Evolutionary conservation across 352 stramenopile species (phyloP).

Genomic region (Globisporangium cylindrosporum): DNA sequence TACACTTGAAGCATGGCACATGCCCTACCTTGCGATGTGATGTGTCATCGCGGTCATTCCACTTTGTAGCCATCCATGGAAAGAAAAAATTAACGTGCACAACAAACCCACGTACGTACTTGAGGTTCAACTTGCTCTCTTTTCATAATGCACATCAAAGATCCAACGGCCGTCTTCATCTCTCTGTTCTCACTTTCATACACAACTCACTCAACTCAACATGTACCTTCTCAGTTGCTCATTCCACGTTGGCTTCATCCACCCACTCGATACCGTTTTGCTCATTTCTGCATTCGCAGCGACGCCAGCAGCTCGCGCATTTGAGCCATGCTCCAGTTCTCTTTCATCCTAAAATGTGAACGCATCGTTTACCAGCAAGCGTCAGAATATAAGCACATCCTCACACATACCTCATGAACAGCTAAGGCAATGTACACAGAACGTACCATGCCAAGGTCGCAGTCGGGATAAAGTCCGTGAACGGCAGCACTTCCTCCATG

Average conservation of each 20-base stretch:
- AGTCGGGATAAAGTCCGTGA: slow-evolving; percentile 95
- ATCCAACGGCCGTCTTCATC: neutral
- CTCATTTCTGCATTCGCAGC: slow-evolving; percentile 1
- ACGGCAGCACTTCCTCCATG: slow-evolving; percentile 87
- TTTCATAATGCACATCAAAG: neutral
- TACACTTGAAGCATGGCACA: slow-evolving; percentile 2
- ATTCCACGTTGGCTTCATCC: neutral
- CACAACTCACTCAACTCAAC: neutral
- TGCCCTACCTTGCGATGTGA: neutral
- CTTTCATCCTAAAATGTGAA: slow-evolving; percentile 45
- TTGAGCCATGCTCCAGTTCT: slow-evolving; percentile 48
- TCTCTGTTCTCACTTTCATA: neutral
- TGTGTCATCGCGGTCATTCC: neutral
- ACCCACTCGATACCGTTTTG: neutral
- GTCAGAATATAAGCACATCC: neutral
- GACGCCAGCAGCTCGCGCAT: slow-evolving; percentile 24
- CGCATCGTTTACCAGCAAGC: neutral
- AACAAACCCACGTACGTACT: neutral
- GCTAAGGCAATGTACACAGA: neutral
- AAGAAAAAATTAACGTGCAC: neutral
- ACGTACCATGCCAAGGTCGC: slow-evolving; percentile 89
- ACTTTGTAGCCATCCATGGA: neutral
- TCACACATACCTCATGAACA: too few relatives aligned
- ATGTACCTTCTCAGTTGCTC: neutral
- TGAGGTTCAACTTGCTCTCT: neutral